These are phyloP conservation scores for Diaporthe citri DNA, from an alignment of 2,329 filamentous ascomycete species.

Conservation along the genomic window DNA sequence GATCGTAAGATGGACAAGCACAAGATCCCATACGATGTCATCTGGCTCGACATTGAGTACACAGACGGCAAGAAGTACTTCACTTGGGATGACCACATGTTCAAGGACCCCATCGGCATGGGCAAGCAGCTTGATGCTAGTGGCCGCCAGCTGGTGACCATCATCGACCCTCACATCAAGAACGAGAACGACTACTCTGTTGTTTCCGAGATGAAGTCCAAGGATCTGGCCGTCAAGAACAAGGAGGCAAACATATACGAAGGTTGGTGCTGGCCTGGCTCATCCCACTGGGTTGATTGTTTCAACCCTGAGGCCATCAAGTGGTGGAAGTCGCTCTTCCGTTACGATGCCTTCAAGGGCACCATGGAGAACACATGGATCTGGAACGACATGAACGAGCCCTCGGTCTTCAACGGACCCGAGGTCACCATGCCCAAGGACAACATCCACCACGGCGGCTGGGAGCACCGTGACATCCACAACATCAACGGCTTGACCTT, in stretches of 20 bases:
- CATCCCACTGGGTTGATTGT: conserved; percentile 94
- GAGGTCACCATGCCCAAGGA: conserved; percentile 99
- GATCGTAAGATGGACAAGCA: conserved; percentile 96
- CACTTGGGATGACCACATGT: conserved; percentile 92
- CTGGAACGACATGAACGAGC: conserved; percentile 99
- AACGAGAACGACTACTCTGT: conserved; percentile 84
- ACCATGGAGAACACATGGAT: conserved; percentile 89
- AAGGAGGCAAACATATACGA: conserved; percentile 92
- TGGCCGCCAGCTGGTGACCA: conserved; percentile 90
- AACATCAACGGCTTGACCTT: conserved; percentile 97
- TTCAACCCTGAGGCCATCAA: conserved; percentile 92
- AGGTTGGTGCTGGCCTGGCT: conserved; percentile 99
- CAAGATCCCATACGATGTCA: conserved; percentile 97
- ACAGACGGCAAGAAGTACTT: conserved; percentile 98
- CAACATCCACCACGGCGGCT: conserved; percentile 89
- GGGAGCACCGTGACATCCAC: conserved; percentile 98
- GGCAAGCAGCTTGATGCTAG: conserved; percentile 86
- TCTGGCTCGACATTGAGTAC: conserved; percentile 99
- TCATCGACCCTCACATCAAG: conserved; percentile 99
- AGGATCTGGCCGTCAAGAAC: conserved; percentile 87
- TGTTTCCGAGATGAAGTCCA: conserved; percentile 83
- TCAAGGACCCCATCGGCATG: conserved; percentile 88
- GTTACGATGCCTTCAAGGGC: conserved; percentile 89
- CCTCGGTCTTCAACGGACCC: conserved; percentile 97
- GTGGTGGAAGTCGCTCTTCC: conserved; percentile 93